Evolutionary conservation across 1,284 basidiomycete species (phyloP), one percentile per base, ranked within the genome.

Genomic region (Chondrostereum purpureum): DNA sequence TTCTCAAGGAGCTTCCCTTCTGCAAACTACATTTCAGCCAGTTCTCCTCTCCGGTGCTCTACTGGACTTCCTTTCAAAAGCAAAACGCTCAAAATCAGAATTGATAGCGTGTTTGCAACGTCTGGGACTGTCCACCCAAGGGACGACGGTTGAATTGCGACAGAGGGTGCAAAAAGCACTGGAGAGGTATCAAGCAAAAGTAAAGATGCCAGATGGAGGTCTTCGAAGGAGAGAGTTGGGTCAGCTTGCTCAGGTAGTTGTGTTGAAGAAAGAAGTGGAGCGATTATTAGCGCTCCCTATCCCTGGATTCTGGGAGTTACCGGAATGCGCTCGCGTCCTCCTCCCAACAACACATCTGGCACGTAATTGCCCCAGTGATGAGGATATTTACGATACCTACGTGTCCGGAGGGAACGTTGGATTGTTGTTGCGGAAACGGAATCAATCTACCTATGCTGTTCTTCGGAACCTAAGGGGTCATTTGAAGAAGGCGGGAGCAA

Each of bases 21-120:
- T 74, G 6, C 65, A 69, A 22, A 75, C 73, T 2, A 60, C 66
- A 2, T 73, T 69, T 48, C 71, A 73, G 49, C 73, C 73, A 1
- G 48, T 69, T 2, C 50, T 75, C n/a, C 60, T 74, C 5, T 69
- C 67, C 2, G 70, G 69, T 3, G 67, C 65, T 5, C 60, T 73
- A 2, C 53, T 73, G 16, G 61, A 58, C 24, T 73, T 73, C 54
- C 53, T 73, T 12, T 53, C 57, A 4, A 69, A 67, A 49, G 59
- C 58, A 5, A 59, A 50, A 11, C 52, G 58, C 14, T 53, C 51
- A 5, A 70, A 67, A 41, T 52, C 56, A 0, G 68, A 72, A 46
- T 60, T 70, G 39, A 56, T 62, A 46, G 60, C 55, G 4, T 69
- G 64, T 46, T 57, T 71, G 4, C 57, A 64, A 39, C 60, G 72